Evolutionary conservation across 768 basidiomycete genomes (phyloP), one percentile per base, ranked within the genome.

Genomic region (Podaxis rugospora): DNA sequence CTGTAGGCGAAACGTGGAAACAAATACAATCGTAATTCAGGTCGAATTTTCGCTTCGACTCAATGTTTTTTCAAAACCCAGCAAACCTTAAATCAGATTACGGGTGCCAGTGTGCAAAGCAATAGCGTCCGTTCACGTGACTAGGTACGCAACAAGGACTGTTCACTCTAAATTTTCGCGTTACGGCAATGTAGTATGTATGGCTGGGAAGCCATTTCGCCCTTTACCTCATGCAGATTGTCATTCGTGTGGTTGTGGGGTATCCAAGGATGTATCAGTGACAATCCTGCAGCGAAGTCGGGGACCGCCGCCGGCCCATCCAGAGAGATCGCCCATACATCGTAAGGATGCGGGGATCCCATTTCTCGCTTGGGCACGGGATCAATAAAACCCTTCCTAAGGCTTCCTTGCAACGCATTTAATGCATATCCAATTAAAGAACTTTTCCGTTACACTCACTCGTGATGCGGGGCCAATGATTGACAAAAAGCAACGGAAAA

Each of bases 271-370:
- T 35, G 44, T 44, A 21, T 36, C 27, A 18, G 21, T 10, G 16
- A 14, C 55, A 55, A n/a, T 46, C 55, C 47, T 58, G 47, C 47
- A 13, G 37, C 18, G 32, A 58, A 37, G 47, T 27, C 21, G 16
- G 46, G 14, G 21, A 50, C 57, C 57, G 57, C 57, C 57, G 57
- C 39, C 57, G 57, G 39, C 57, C 47, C 40, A 25, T 18, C 18
- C 10, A 16, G 23, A 39, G 18, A 54, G 36, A 37, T 54, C 36
- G 21, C 14, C 6, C 36, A 11, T 23, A 54, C 36, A 52, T 27
- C 4, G 14, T 53, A 53, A 21, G 46, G 46, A 1, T 47, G 37
- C 21, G 37, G 21, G 37, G 52, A 39, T 54, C 36, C 21, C n/a
- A 21, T 23, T 14, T 37, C 52, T 39, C 18, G 36, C 21, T 39